Conservation (phyloP, 2,329 filamentous ascomycete species). For the Xylariaceae sp. region DNA sequence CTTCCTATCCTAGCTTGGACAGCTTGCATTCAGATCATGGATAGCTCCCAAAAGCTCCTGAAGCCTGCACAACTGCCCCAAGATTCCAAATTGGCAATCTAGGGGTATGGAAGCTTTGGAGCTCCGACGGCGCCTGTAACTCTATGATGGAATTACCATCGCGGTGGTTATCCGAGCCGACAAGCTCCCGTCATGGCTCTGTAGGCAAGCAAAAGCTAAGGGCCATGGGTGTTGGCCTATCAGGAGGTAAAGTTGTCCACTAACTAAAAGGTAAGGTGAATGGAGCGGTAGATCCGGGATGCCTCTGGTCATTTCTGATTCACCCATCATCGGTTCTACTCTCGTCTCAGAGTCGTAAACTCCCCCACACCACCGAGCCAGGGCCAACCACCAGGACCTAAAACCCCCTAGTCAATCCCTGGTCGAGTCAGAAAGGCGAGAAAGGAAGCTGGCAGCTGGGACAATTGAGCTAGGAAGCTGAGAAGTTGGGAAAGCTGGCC, state of each 20-base stretch:
- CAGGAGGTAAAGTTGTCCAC: conserved; percentile 5
- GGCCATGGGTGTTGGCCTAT: not conserved
- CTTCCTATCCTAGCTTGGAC: not conserved
- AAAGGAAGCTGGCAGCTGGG: conserved; percentile 23
- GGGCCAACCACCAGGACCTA: conserved; percentile 15
- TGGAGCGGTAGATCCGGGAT: not conserved
- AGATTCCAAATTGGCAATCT: conserved; percentile 16
- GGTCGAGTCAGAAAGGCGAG: conserved; percentile 32
- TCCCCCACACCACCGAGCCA: conserved; percentile 8
- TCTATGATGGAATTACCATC: not conserved
- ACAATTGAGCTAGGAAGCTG: no score
- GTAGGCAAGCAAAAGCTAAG: conserved; percentile 4
- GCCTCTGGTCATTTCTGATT: conserved; percentile 1
- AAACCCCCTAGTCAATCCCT: conserved; percentile 22
- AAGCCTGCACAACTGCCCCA: conserved; percentile 12
- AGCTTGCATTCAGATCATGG: not conserved
- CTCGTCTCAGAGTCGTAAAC: conserved; percentile 1
- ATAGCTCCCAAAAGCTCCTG: conserved; percentile 6
- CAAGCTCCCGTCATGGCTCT: no score
- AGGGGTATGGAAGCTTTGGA: conserved; percentile 1
- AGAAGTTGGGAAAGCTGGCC: no score
- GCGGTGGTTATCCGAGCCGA: no score
- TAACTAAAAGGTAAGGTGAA: not conserved
- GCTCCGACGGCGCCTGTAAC: conserved; percentile 17
- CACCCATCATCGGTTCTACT: conserved; percentile 2